Conservation (phyloP, 164 flowering plant genomes). For the Chimonanthus salicifolius region DNA sequence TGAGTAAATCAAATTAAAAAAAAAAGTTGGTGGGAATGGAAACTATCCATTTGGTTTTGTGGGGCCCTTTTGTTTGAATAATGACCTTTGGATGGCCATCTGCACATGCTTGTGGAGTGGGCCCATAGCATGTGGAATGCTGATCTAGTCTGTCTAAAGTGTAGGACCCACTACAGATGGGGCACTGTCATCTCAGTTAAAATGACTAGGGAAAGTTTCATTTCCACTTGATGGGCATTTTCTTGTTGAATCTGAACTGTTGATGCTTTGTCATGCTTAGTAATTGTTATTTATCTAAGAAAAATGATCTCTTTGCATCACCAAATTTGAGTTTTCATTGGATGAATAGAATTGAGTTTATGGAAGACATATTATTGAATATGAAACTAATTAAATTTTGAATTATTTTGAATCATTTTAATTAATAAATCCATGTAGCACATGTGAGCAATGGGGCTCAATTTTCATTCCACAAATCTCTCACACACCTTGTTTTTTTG, state of each 20-base stretch:
- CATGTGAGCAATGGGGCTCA: too few relatives aligned
- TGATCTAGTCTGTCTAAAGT: background rate
- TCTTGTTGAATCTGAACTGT: background rate
- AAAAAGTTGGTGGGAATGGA: slow-evolving; percentile 1
- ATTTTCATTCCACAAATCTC: too few relatives aligned
- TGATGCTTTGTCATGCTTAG: too few relatives aligned
- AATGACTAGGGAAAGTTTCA: background rate
- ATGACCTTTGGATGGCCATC: background rate
- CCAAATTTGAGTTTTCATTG: too few relatives aligned
- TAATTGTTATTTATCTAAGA: too few relatives aligned
- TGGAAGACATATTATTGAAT: too few relatives aligned
- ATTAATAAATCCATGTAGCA: too few relatives aligned
- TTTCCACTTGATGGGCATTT: background rate
- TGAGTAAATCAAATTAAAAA: slow-evolving; percentile 29
- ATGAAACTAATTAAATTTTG: too few relatives aligned
- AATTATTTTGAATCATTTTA: too few relatives aligned
- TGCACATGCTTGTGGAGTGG: background rate
- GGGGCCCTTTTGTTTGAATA: background rate
- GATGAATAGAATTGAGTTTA: too few relatives aligned
- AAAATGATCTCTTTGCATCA: too few relatives aligned
- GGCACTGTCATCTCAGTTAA: background rate
- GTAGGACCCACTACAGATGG: background rate
- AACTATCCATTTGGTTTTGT: background rate
- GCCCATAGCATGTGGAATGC: background rate
- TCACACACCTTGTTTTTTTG: too few relatives aligned